Conservation (phyloP, 805 yeast genomes). For the Sungouiozyma ichnusensis region DNA sequence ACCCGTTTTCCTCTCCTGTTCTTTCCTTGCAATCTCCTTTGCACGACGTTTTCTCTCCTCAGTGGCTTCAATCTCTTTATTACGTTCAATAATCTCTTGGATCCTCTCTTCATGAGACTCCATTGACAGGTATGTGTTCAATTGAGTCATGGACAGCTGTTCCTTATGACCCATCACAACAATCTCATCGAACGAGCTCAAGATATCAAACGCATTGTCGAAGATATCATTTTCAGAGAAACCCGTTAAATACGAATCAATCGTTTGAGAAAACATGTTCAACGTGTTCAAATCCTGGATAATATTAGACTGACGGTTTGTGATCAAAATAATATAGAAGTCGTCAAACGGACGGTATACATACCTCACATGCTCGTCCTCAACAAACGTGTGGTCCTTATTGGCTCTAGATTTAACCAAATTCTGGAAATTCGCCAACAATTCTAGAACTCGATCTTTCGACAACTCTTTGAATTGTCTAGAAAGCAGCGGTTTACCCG, state of each 20-base stretch:
- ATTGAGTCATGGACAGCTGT: conserved; percentile 69
- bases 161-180: conserved; percentile 85
- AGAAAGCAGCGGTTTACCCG: conserved; percentile 85
- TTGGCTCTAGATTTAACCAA: conserved; percentile 55
- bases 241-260: conserved; percentile 58
- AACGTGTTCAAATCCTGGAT: conserved; percentile 90
- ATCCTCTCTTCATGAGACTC: conserved; percentile 98
- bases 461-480: conserved; percentile 84
- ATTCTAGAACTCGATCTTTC: conserved; percentile 74
- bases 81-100: conserved; percentile 93
- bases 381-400: conserved; percentile 87
- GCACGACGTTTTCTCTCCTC: conserved; percentile 96
- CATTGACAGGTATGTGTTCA: conserved; percentile 86
- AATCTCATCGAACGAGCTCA: conserved; percentile 90
- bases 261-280: conserved; percentile 72
- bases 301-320: conserved; percentile 84
- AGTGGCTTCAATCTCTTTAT: conserved; percentile 92
- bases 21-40: conserved; percentile 75
- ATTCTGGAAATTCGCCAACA: conserved; percentile 77
- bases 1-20: conserved; percentile 34
- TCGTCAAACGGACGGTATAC: conserved; percentile 95
- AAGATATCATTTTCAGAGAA: conserved; percentile 77
- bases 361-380: conserved; percentile 83
- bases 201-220: conserved; percentile 75
- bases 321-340: conserved; percentile 78